These are phyloP conservation scores for Starmerella floricola DNA, from an alignment of 805 yeast genomes.

Conservation along the genomic window DNA sequence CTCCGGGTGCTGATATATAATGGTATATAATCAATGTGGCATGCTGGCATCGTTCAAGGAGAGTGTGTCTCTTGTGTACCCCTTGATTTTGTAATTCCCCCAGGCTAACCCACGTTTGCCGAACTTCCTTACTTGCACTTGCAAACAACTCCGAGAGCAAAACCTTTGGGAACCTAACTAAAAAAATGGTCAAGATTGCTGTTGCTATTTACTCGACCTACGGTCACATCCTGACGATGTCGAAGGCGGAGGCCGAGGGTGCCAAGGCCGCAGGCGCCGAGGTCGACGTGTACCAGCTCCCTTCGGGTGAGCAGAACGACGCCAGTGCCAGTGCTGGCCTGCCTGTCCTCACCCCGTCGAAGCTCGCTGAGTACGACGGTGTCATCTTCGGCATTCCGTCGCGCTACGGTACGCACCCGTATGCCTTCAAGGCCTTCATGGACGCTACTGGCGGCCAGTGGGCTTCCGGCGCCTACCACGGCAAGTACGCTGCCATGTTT, in stretches of 20 bases:
- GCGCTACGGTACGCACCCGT: slow-evolving; percentile 70
- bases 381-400: slow-evolving; percentile 78
- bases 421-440: slow-evolving; percentile 66
- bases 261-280: slow-evolving; percentile 53
- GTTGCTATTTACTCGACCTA: slow-evolving; percentile 61
- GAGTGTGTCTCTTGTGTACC: background rate
- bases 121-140: background rate
- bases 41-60: too few species aligned
- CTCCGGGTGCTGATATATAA: background rate
- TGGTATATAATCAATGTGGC: background rate
- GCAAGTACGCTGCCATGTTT: slow-evolving; percentile 65
- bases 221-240: slow-evolving; percentile 61
- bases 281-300: slow-evolving; percentile 62
- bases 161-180: background rate
- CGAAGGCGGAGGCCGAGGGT: slow-evolving; percentile 57
- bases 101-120: background rate
- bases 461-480: slow-evolving; percentile 60
- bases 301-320: slow-evolving; percentile 44
- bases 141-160: too few species aligned
- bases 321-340: slow-evolving; percentile 28
- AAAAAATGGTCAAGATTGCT: slow-evolving; percentile 29
- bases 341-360: slow-evolving; percentile 52
- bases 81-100: background rate
- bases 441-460: slow-evolving; percentile 70
- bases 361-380: slow-evolving; percentile 59